Base-by-base conservation (phyloP, 208 protist genomes). In the Kentomonas sorsogonicus region DNA sequence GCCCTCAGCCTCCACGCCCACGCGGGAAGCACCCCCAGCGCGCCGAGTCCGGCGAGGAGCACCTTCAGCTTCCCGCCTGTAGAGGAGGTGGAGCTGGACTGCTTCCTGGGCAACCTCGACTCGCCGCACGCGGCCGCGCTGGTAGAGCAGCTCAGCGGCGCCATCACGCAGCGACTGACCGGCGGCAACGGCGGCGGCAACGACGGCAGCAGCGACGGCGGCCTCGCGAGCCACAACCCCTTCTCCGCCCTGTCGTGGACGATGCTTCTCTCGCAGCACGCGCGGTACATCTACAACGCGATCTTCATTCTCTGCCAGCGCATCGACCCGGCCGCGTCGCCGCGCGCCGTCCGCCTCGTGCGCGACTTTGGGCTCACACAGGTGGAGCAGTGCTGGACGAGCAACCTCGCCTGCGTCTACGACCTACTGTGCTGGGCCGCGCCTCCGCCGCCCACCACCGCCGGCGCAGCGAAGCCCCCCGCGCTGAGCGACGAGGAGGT, bases 311-410 rank as follows among this genome's bases (percentile, higher is more conserved):
- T 74, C 22, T 45, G 57, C n/a, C 54, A 74, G 6, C 54, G 46
- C 41, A 36, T 74, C 23, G 10, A 11, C 2, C 51, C 34, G n/a
- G n/a, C 47, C 15, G 31, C 31, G n/a, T 46, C 25, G 10, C 33
- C 52, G 30, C 40, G 33, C 13, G 50, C 41, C 41, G 30, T 18
- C 0, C 40, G 31, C 40, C 31, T 51, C 9, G 38, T 91, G 25
- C 63, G 74, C 48, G 48, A 71, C 36, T 91, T 85, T 46, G 76
- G 62, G 0, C 53, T 89, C 48, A 64, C 77, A 29, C 78, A 91
- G 57, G 40, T 86, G 23, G 77, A 87, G 18, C 53, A 72, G 53
- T 92, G 88, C 70, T 91, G 82, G 80, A 85, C 71, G 0, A 78
- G 48, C 52, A 89, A 83, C 59, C 51, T 91, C 11, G 53, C 79